Base-by-base conservation (phyloP, 108 stramenopile genomes). In the Seminavis robusta region DNA sequence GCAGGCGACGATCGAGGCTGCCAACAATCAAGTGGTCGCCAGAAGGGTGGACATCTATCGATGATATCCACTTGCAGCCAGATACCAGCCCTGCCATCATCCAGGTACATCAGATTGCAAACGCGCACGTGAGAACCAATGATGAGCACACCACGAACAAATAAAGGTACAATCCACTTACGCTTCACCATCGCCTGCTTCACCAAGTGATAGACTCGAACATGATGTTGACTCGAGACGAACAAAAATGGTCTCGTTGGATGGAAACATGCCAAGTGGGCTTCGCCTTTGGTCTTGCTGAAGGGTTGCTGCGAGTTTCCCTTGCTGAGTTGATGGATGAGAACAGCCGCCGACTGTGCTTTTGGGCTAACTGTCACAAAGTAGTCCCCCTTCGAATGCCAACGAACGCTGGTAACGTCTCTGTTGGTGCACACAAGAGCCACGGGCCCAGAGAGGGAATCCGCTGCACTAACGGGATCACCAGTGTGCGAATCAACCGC, bases 301-400 rank as follows among this genome's bases (percentile, higher is more conserved):
- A 98, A 97, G 17, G 98, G 99, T 42, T 92, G 92, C 63, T 98
- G 97, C 40, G 93, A 94, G 10, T 73, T 73, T 3, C 92, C 94
- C 71, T 92, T 95, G 58, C 79, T 82, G 6, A 98, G 65, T 66
- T 98, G 98, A 72, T 98, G 97, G 34, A 98, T 94, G 31, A 97
- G 62, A 37, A 98, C 95, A 15, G 94, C 72, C 5, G 85, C 69
- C 21, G 93, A 77, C 20, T 76, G 78, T 32, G 79, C 77, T 58
- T 84, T 80, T 17, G 95, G 94, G 23, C 73, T 71, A 21, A 99
- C 90, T 0, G 95, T 92, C 6, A 89, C 91, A 56, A 99, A 92
- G 69, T 99, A 99, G 63, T 98, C 99, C 7, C 99, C 99, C 74
- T 95, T 97, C 5, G 63, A 52, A 62, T 99, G 99, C 98, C 98